Evolutionary conservation across 2,329 filamentous ascomycete genomes (phyloP), one percentile per base, ranked within the genome.

Genomic region (Talaromyces sp.): DNA sequence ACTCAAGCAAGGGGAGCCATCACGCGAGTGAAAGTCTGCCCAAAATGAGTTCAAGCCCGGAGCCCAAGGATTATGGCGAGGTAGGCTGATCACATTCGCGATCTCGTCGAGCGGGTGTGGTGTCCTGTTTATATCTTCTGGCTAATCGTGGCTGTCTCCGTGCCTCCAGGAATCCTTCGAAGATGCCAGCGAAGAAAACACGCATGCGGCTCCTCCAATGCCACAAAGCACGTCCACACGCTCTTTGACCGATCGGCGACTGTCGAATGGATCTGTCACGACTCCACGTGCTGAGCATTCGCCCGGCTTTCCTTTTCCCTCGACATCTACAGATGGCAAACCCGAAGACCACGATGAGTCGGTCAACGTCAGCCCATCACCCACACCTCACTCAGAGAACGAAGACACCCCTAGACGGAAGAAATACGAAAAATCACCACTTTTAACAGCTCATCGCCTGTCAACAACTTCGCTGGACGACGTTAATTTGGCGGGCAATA

Each of bases 81-180:
- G 79, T 81, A 70, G 35, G 69, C 62, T 60, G 50, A 50, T 47
- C 65, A 47, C 59, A 62, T 50, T 63, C 65, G 59, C 64, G 50
- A 56, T 66, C 47, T 49, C n/a, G 59, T 41, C 41, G 8, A 45
- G 61, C 22, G 11, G 19, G 45, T 17, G 43, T 37, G 52, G 25
- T 61, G 22, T 37, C 35, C 47, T 17, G 43, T 50, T 39, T 33
- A 31, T 39, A 43, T 54, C 2, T 33, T 54, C 37, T 43, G 39
- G 50, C 63, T 65, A 45, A 65, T 47, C 19, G 37, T 61, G 58
- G 37, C n/a, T 33, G 37, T 52, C 45, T 45, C 52, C 22, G 33
- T 63, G 63, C 50, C 54, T n/a, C 33, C 74, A 92, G 89, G 89
- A 93, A 72, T 86, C 86, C 17, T 96, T 96, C 73, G 92, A 96